Evolutionary conservation across 768 basidiomycete genomes (phyloP), one percentile per base, ranked within the genome.

Genomic region (Hericium erinaceus): DNA sequence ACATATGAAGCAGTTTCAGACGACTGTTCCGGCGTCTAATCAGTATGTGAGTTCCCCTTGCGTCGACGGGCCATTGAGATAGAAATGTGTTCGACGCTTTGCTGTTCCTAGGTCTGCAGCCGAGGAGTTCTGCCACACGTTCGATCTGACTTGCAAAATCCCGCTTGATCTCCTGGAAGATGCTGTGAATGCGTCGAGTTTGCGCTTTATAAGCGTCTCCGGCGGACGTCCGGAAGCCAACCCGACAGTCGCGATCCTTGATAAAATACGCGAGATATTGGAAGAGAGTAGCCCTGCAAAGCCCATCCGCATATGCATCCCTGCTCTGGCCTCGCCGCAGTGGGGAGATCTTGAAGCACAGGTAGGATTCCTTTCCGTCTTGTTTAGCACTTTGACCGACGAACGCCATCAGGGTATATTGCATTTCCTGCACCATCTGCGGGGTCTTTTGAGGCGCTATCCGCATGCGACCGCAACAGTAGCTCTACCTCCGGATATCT

Each of bases 1-100:
- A 66, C 80, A 85, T 57, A 89, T 98, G 89, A 90, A 87, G 73
- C 85, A 78, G 71, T 95, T 97, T 69, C 82, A 91, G 73, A 97
- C 94, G 4, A 92, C 91, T 2, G 84, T 93, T 20, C 67, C 75
- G 39, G 60, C 73, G 51, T 67, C 76, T 48, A 72, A 72, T 61
- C 71, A 73, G 77, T 80, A 77, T 68, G 82, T 80, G 58, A 65
- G 68, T 69, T 67, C 58, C 48, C 15, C 24, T 37, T 37, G 33
- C 33, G 33, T 33, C 33, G 49, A 26, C 58, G 48, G 37, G 28
- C 16, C 56, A 52, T 56, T 54, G 53, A 37, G 20, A 44, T 40
- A 49, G 48, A 50, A 57, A 50, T 49, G 22, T 39, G 58, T 56
- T 46, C 48, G 37, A 18, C 39, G 48, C 28, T 56, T 54, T 63